A percentile compares a stretch with the other conserved stretches of the same genome.
Conservation (phyloP, 305 asterid genomes). For the Solanum hybrid region DNA sequence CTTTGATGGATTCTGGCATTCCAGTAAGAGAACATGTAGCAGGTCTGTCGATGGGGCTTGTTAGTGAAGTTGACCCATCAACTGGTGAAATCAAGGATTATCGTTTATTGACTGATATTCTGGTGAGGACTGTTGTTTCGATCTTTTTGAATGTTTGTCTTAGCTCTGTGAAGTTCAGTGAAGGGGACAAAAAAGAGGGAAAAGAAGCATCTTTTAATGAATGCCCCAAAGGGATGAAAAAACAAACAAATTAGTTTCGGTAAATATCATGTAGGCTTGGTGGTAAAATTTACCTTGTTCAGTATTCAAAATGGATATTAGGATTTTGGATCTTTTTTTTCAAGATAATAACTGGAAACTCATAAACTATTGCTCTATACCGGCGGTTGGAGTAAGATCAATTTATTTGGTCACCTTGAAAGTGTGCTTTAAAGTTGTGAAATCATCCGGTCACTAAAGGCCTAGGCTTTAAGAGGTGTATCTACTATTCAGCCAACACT, state of each 20-base stretch:
- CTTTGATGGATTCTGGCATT: slow-evolving; percentile 98
- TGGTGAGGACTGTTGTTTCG: slow-evolving; percentile 38
- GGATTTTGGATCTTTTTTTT: not conserved
- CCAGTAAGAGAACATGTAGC: slow-evolving; percentile 83
- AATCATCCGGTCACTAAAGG: not conserved
- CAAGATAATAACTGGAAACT: not conserved
- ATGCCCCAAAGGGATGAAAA: not conserved
- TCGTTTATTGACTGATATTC: slow-evolving; percentile 76
- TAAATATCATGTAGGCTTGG: not conserved
- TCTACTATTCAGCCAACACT: not conserved
- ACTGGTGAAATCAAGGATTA: slow-evolving; percentile 85
- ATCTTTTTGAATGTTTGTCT: not conserved
- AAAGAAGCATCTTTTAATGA: not conserved
- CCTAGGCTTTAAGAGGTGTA: not conserved
- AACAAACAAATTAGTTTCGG: not conserved
- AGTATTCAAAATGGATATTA: not conserved
- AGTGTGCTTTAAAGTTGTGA: not conserved
- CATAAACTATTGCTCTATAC: not conserved
- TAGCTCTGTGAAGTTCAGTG: not conserved
- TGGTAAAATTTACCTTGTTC: not conserved
- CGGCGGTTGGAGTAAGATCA: not conserved
- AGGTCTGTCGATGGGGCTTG: slow-evolving; percentile 87
- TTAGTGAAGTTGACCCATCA: slow-evolving; percentile 65
- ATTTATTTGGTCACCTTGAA: not conserved
- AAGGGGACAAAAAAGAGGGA: not conserved